phyloP scores from a whole-genome alignment of 306 rosid genomes.

The Lathyrus oleraceus region DNA sequence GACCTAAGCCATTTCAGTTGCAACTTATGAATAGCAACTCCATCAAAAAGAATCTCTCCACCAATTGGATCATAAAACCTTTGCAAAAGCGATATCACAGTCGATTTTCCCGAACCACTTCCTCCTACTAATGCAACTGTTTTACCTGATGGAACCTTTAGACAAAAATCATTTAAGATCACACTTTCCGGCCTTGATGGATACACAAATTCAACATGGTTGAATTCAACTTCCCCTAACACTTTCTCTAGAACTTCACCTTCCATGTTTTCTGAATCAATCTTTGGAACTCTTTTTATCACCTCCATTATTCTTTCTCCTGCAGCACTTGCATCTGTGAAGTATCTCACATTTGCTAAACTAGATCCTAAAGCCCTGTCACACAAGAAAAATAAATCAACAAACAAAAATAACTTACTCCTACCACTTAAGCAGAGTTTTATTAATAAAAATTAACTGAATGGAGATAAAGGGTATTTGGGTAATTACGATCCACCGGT shows the following conservation, averaged over 20 bases:
- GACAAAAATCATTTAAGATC: conserved; percentile 51
- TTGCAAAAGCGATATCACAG: conserved; percentile 70
- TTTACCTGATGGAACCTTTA: conserved; percentile 69
- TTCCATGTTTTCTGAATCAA: conserved; percentile 72
- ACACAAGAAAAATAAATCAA: not conserved
- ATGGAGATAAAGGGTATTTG: conserved; percentile 12
- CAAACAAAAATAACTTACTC: not conserved
- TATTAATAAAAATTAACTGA: not conserved
- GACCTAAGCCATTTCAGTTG: conserved; percentile 87
- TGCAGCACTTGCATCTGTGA: conserved; percentile 71
- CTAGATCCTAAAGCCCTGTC: conserved; percentile 74
- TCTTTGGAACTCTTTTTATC: conserved; percentile 74
- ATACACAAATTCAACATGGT: conserved; percentile 60
- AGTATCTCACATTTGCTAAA: conserved; percentile 72
- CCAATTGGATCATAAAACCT: conserved; percentile 80
- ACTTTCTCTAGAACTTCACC: conserved; percentile 57
- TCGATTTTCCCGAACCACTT: conserved; percentile 92
- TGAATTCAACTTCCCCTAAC: conserved; percentile 66
- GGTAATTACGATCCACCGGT: conserved; percentile 80
- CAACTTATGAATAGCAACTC: conserved; percentile 55
- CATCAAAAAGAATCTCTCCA: conserved; percentile 71
- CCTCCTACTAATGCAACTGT: conserved; percentile 84
- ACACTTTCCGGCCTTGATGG: conserved; percentile 82
- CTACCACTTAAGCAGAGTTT: too few species aligned
- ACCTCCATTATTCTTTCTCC: conserved; percentile 78